Evolutionary conservation across 2,329 filamentous ascomycete species (phyloP), one percentile per base, ranked within the genome.

Genomic region (Sporothrix schenckii): DNA sequence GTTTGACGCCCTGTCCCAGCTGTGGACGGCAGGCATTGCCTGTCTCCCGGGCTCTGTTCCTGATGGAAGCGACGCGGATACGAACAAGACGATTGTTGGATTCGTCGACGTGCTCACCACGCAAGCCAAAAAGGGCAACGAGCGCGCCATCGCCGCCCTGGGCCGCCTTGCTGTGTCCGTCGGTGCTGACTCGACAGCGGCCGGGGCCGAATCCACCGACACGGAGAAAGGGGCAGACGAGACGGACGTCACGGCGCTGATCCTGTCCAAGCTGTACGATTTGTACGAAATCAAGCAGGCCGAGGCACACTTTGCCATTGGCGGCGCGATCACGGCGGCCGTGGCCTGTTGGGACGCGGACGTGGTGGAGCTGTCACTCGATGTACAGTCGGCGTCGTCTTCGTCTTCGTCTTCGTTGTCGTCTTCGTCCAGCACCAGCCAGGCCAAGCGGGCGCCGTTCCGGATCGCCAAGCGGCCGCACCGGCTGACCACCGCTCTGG

Each of bases 231-330:
- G 65, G 19, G 34, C 27, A 1, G 41, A 66, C 2, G n/a, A 30
- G 10, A 27, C 24, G 1, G 80, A 79, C 14, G 73, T 79, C 1
- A 78, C 91, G 1, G 80, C 80, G 1, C 80, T 84, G 11, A 86
- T 97, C 6, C 80, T 93, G 14, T 84, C 88, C 13, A 88, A 87
- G 39, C 82, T 98, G 0, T 92, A 94, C 77, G 85, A 85, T 11
- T 83, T 98, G 3, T 91, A 96, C 75, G 93, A 97, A 77, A 88
- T 95, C 56, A 92, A 92, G 74, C 91, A 93, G 75, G 88, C 92
- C 0, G 94, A 98, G 78, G 86, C 94, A 1, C 94, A 97, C 73
- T 97, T 99, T 77, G 88, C 93, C 0, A 89, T 97, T 39, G 95
- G 95, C 16, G 94, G 97, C 78, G 93, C 95, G 14, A 86, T 98